Conservation (phyloP, 1,284 basidiomycete species). For the Rhodofomes roseus region DNA sequence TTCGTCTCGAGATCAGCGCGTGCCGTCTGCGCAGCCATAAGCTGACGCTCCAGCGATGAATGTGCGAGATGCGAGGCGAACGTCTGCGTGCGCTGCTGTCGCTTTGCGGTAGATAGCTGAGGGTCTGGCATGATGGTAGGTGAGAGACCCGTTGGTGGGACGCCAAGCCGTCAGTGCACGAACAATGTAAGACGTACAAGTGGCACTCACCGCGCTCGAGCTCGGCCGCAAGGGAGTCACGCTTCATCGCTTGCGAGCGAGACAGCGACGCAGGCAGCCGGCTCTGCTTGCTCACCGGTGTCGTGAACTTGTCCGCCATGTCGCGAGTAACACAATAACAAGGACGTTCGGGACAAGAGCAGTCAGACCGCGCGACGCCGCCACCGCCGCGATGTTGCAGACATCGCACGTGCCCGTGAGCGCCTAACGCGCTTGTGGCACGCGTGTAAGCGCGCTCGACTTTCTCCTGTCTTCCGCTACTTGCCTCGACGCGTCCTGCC, state of each 20-base stretch:
- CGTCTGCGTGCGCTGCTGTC: constrained; percentile 55
- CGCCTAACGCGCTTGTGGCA: constrained; percentile 6
- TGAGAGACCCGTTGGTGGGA: neutral
- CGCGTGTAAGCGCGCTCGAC: neutral
- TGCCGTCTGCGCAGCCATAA: constrained; percentile 52
- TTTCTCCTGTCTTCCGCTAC: neutral
- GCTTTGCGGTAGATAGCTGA: constrained; percentile 55
- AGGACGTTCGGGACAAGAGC: neutral
- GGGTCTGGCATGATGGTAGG: constrained; percentile 40
- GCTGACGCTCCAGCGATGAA: constrained; percentile 57
- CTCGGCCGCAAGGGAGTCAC: constrained; percentile 62
- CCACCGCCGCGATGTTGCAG: neutral
- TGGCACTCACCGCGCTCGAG: constrained; percentile 52
- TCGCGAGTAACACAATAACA: neutral
- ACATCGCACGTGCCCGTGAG: neutral
- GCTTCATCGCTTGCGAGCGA: constrained; percentile 36
- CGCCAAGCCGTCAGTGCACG: neutral
- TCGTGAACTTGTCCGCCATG: constrained; percentile 23
- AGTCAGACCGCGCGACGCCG: neutral
- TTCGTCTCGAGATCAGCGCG: constrained; percentile 61
- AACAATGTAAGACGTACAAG: constrained; percentile 10
- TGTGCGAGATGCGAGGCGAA: constrained; percentile 56
- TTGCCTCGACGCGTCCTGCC: neutral
- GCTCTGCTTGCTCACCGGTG: constrained; percentile 20
- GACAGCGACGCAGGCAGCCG: constrained; percentile 16